Base-by-base conservation (phyloP, 768 basidiomycete species). In the Tylopilus rubrobrunneus region DNA sequence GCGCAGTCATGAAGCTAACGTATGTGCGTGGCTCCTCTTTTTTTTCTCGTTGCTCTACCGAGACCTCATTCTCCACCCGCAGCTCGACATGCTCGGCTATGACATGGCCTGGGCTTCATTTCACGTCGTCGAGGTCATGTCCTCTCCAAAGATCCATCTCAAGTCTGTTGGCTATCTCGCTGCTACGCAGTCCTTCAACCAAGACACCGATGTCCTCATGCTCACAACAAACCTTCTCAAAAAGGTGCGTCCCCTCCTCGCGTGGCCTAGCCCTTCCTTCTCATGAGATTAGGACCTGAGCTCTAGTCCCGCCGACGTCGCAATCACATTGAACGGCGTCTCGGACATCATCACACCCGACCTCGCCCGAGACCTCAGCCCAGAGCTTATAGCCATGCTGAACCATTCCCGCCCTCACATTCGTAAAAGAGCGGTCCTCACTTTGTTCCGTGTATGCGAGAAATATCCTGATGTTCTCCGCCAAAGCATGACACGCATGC, bases 121-220 rank as follows among this genome's bases (percentile, higher is more conserved):
- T 64, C 86, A 96, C 69, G 89, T 99, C 49, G 87, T 98, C 7
- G 97, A 99, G 67, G 93, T 96, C 69, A 99, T 99, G 97, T 93
- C 93, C 36, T 94, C 93, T 4, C 76, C 88, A 5, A 86, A 86
- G 67, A 82, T 87, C 60, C 95, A 98, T 72, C 78, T 98, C 60
- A 99, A 99, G 77, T 85, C 83, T 27, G 87, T 98, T 46, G 97
- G 97, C 12, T 98, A 99, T 71, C 86, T 99, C 23, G 97, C 90
- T 2, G 94, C 97, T 4, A 71, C 83, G 40, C 85, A 94, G 72
- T 95, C 94, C 1, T 99, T 98, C 69, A 80, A 86, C 42, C 83
- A 92, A 61, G 92, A 96, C 53, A 98, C 97, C 1, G 97, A 98
- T 62, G 96, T 98, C 23, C 84, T 98, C 21, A 97, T 99, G 81